Conservation (phyloP, 2,329 filamentous ascomycete species). For the Didymella segeticola region DNA sequence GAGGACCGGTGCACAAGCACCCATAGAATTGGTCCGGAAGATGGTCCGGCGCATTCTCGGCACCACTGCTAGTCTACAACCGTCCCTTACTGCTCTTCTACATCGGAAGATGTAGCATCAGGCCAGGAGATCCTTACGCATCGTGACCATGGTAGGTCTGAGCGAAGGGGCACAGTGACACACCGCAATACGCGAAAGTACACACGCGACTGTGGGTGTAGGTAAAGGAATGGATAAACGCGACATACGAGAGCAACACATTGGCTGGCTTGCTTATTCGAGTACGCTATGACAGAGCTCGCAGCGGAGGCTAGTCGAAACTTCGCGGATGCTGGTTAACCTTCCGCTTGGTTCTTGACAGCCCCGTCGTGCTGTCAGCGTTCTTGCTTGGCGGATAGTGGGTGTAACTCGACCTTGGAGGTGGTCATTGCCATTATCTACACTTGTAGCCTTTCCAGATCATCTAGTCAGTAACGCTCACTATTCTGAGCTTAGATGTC, state of each 20-base stretch:
- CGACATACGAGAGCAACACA: neutral
- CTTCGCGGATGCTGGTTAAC: neutral
- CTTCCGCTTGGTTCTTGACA: neutral
- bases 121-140: constrained; percentile 3
- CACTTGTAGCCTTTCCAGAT: too few species aligned
- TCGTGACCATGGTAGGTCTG: constrained; percentile 1
- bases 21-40: neutral
- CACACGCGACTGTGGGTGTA: constrained; percentile 1
- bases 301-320: neutral
- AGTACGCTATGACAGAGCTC: neutral
- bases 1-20: neutral
- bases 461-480: neutral
- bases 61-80: neutral
- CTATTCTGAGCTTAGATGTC: neutral
- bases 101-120: constrained; percentile 8
- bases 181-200: neutral
- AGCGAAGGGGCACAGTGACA: constrained; percentile 6
- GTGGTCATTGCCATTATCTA: neutral
- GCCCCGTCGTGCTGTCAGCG: neutral
- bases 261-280: neutral
- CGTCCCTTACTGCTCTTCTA: constrained; percentile 3
- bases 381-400: neutral
- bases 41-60: constrained; percentile 8
- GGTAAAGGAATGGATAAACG: constrained; percentile 3
- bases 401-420: neutral